Percentiles rank a stretch among this genome's conserved stretches.
Conservation (phyloP, 805 yeast genomes). For the Nakazawaea holstii region DNA sequence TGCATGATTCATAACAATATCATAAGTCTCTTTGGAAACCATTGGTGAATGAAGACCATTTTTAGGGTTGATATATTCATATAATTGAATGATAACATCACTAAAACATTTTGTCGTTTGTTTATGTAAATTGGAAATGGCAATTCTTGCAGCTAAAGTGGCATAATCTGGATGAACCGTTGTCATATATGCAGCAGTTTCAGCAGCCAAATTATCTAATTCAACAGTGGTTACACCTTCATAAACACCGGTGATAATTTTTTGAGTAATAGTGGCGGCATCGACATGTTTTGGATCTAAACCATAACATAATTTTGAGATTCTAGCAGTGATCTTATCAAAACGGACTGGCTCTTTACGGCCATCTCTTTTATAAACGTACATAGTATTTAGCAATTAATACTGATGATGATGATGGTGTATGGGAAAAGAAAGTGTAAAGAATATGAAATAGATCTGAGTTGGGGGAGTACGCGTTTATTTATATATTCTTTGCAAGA, state of each 20-base stretch:
- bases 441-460: background rate
- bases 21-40: conserved; percentile 55
- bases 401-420: too few species aligned
- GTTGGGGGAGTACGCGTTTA: conserved; percentile 2
- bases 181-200: conserved; percentile 91
- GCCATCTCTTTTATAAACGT: conserved; percentile 89
- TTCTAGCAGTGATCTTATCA: conserved; percentile 95
- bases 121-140: conserved; percentile 78
- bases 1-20: conserved; percentile 52
- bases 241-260: conserved; percentile 45
- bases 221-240: conserved; percentile 40
- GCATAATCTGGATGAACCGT: conserved; percentile 95
- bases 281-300: conserved; percentile 90
- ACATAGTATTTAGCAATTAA: too few species aligned
- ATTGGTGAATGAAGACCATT: conserved; percentile 57
- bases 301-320: conserved; percentile 92
- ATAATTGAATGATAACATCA: conserved; percentile 61
- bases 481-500: background rate
- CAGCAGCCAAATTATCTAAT: conserved; percentile 57
- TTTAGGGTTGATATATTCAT: conserved; percentile 65
- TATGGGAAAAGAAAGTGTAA: background rate
- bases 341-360: conserved; percentile 93
- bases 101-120: conserved; percentile 76
- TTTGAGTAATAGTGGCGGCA: conserved; percentile 88
- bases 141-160: conserved; percentile 83